Evolutionary conservation across 164 flowering plant genomes (phyloP), one percentile per base, ranked within the genome.

Genomic region (Taxillus chinensis): DNA sequence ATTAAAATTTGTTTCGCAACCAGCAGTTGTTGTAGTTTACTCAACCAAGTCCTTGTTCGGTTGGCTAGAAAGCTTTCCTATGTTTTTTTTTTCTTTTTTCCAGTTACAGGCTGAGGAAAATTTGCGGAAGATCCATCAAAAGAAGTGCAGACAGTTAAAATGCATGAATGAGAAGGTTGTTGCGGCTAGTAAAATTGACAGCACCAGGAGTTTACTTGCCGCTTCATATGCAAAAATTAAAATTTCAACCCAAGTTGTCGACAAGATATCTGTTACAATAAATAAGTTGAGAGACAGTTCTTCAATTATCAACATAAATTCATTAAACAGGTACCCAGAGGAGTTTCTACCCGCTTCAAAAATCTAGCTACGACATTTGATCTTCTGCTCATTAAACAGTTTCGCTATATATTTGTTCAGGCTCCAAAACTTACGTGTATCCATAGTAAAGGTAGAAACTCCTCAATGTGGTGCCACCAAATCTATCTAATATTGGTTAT

Each of bases 81-180:
- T 27, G 27, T 27, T 2, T 27, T 27, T 0, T 12, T 57, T 38
- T 57, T 10, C 16, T 2, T 38, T 7, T 13, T 38, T 7, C 41
- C 14, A 48, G 15, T 59, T 42, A 58, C 37, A 78, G 82, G 77
- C 66, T 39, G 82, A 73, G 73, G 82, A 78, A 49, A 75, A 69
- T 52, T 37, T 76, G 64, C 73, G 72, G 1, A 38, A 62, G 14
- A n/a, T 64, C 11, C 62, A 66, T 55, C 75, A 61, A 40, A 75
- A 41, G 72, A 71, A 78, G 70, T 71, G 59, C 39, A 66, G 43
- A 65, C 64, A 69, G 70, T 62, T 78, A 27, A 76, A 66, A 55
- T 39, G 10, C 14, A 51, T 76, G 69, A 67, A 57, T 39, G 63
- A 73, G 53, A 67, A 55, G 52, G 70, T 63, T 16, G 80, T 67